Evolutionary conservation across 1,284 basidiomycete species (phyloP), one percentile per base, ranked within the genome.

Genomic region (Moesziomyces aphidis): DNA sequence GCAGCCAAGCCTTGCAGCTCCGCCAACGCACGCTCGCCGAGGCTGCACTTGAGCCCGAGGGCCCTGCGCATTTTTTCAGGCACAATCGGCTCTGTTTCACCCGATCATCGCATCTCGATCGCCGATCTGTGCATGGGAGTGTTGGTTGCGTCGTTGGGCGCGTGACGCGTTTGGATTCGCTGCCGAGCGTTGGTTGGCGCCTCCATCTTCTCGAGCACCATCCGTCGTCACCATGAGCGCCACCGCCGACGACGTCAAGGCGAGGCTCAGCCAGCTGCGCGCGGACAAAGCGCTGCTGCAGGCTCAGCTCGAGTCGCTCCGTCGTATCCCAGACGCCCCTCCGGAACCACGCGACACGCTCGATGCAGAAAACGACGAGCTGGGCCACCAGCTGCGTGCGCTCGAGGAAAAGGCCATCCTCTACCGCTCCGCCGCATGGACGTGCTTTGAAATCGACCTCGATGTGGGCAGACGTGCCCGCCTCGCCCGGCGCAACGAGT

Each of bases 391-490:
- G 43, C 63, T 75, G 3, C 49, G 65, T 15, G 47, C 50, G 7
- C 51, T 75, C 39, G 77, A 78, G 24, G 74, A 78, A 45, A 71
- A 66, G 22, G 55, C 72, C 8, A 71, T 75, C 44, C 49, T 77
- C 43, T 77, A 77, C 45, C 59, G 77, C 13, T 64, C 70, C 7
- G 28, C 67, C 17, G 77, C 72, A 28, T 77, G 74, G 75, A 78
- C 77, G 0, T 71, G 71, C 21, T 78, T 78, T 50, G 77, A 78
- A 34, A 58, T 78, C 24, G 77, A 78, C 34, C 67, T 78, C 9
- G 76, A 78, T 39, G 69, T 78, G 21, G 77, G 77, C 10, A 55
- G 74, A 19, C 65, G 77, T 22, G 73, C 69, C n/a, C 59, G 77
- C 28, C 49, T 42, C 13, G 49, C 59, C 10, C 54, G 77, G n/a